Evolutionary conservation across 495 filamentous ascomycete species (phyloP).

Genomic region (Penicillium desertorum): DNA sequence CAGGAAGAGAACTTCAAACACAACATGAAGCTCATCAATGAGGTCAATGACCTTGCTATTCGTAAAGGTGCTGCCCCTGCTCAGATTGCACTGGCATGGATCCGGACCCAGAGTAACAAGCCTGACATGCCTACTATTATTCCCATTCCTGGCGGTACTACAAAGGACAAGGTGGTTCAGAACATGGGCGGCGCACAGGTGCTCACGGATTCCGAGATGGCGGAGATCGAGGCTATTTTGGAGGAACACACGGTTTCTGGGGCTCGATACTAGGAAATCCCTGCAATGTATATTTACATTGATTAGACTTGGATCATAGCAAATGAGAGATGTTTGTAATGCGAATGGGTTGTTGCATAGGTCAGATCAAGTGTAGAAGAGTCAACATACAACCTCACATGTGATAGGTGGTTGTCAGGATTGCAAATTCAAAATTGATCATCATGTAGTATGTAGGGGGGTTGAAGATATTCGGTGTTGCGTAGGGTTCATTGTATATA

Average conservation of each 20-base stretch:
- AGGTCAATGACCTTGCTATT: slow-evolving; percentile 64
- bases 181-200: slow-evolving; percentile 41
- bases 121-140: slow-evolving; percentile 70
- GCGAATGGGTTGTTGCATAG: slow-evolving; percentile 2
- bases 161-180: slow-evolving; percentile 46
- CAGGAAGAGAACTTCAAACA: slow-evolving; percentile 64
- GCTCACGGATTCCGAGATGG: slow-evolving; percentile 44
- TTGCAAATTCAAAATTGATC: slow-evolving; percentile 58
- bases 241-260: slow-evolving; percentile 41
- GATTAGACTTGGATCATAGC: slow-evolving; percentile 9
- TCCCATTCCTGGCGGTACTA: slow-evolving; percentile 74
- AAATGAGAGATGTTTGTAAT: neutral
- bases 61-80: slow-evolving; percentile 69
- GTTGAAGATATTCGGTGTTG: neutral
- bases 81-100: slow-evolving; percentile 80
- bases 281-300: slow-evolving; percentile 2
- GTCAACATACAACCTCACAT: slow-evolving; percentile 53
- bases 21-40: slow-evolving; percentile 69
- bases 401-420: slow-evolving; percentile 49
- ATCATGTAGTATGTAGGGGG: slow-evolving; percentile 26
- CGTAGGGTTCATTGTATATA: neutral
- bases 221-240: slow-evolving; percentile 46
- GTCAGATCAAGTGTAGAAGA: slow-evolving; percentile 61
- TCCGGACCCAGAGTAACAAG: slow-evolving; percentile 51
- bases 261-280: slow-evolving; percentile 30